Evolutionary conservation across 257 asterid genomes (phyloP), one percentile per base, ranked within the genome.

Genomic region (Solanum okadae): DNA sequence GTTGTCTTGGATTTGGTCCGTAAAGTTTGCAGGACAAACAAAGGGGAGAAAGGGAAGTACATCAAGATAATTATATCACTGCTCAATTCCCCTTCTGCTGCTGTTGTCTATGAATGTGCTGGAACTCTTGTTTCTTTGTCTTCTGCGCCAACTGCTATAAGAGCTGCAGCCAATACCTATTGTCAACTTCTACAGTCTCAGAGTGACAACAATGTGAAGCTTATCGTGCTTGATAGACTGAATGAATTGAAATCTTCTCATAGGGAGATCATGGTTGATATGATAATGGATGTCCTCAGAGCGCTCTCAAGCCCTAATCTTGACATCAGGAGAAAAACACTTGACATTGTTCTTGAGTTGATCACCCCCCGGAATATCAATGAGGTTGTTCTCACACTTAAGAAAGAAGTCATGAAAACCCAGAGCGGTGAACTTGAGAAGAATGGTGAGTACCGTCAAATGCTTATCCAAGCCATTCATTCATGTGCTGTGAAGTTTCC

Each of bases 391-490:
- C 98, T 93, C 82, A 94, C 97, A 63, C 89, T 96, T 90, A 96
- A 96, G 94, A 96, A 96, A 93, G 99, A 96, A 93, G 98, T 96
- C 77, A 92, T 96, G 94, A 96, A 96, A 92, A 96, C 99, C 86
- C 99, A 96, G 91, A 90, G 95, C 22, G 96, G 96, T 89, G 99
- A 96, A 90, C 94, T 94, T 86, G 99, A 96, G 93, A 96, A 96
- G 94, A 95, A 94, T 52, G 98, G 96, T 8, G 99, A 96, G 88
- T 96, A 95, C 84, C 97, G 99, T 20, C 99, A 96, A 88, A 94
- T 96, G 97, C 98, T 96, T 91, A 96, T 96, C 90, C 98, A 96
- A 94, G 98, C 99, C 68, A 96, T 96, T 85, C 99, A 96, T 94
- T 94, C 96, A 18, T 96, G 99, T 91, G 99, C 99, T 5, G 93